phyloP scores from a whole-genome alignment of 371 early-diverging fungal species.

The Rhizopus arrhizus region DNA sequence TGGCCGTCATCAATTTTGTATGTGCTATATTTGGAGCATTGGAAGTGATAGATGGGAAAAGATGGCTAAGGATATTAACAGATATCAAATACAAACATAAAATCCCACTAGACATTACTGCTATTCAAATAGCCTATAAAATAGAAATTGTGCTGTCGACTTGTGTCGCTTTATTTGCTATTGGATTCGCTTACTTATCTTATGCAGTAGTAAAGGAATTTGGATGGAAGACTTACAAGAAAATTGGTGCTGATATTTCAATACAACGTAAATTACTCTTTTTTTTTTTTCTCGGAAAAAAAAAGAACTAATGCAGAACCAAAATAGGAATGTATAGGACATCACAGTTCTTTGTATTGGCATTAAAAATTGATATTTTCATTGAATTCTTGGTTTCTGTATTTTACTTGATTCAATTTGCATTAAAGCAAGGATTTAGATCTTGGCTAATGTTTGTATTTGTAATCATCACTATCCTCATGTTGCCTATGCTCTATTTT shows the following conservation, averaged over 20 bases:
- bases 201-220: conserved; percentile 41
- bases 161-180: conserved; percentile 34
- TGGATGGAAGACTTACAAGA: conserved; percentile 57
- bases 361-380: conserved; percentile 43
- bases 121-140: conserved; percentile 37
- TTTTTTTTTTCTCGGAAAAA: background rate
- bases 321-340: conserved; percentile 39
- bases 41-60: conserved; percentile 42
- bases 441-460: conserved; percentile 35
- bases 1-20: conserved; percentile 40
- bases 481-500: conserved; percentile 47
- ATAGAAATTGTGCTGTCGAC: conserved; percentile 45
- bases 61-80: conserved; percentile 32
- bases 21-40: conserved; percentile 44
- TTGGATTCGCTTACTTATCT: conserved; percentile 41
- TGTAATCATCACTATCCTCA: conserved; percentile 37
- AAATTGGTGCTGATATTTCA: conserved; percentile 50
- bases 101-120: conserved; percentile 11
- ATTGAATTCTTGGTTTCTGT: conserved; percentile 42
- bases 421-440: conserved; percentile 19
- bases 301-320: background rate
- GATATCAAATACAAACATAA: conserved; percentile 12
- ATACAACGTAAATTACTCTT: conserved; percentile 41
- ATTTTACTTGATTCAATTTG: conserved; percentile 42
- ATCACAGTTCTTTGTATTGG: conserved; percentile 38